Percentiles rank a stretch among this genome's conserved stretches.
Conservation (phyloP, 768 basidiomycete genomes). For the Kwoniella dejecticola region DNA sequence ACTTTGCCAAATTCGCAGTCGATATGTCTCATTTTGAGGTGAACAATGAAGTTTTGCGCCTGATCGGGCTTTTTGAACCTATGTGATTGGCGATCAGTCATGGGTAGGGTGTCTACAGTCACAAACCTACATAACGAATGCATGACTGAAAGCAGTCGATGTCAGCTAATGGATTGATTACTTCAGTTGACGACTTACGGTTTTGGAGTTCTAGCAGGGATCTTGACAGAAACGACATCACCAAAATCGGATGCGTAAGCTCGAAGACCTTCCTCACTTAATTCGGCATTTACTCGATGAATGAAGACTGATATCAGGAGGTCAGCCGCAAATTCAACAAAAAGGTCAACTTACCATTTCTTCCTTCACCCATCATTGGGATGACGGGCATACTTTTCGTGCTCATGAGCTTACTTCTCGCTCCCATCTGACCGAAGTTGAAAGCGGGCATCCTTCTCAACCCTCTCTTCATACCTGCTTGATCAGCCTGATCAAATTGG, state of each 20-base stretch:
- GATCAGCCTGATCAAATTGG: not conserved
- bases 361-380: constrained; percentile 21
- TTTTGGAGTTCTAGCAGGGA: constrained; percentile 11
- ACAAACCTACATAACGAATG: constrained; percentile 37
- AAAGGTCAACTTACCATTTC: constrained; percentile 35
- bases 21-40: constrained; percentile 17
- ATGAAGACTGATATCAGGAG: constrained; percentile 28
- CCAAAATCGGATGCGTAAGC: constrained; percentile 30
- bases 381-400: constrained; percentile 19
- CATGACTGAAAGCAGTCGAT: constrained; percentile 19
- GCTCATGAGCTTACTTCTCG: constrained; percentile 8
- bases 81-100: not conserved
- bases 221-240: constrained; percentile 27
- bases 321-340: too few species aligned
- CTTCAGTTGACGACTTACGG: constrained; percentile 2
- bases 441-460: constrained; percentile 20
- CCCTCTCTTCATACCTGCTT: not conserved
- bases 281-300: constrained; percentile 15
- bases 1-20: constrained; percentile 44
- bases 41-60: constrained; percentile 32
- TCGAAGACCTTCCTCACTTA: constrained; percentile 20
- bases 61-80: constrained; percentile 34
- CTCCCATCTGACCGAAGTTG: constrained; percentile 11
- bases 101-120: not conserved
- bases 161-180: not conserved